Percentiles rank a stretch among this genome's conserved stretches.
Conservation (phyloP, 2,329 filamentous ascomycete species). For the Trichophyton rubrum region DNA sequence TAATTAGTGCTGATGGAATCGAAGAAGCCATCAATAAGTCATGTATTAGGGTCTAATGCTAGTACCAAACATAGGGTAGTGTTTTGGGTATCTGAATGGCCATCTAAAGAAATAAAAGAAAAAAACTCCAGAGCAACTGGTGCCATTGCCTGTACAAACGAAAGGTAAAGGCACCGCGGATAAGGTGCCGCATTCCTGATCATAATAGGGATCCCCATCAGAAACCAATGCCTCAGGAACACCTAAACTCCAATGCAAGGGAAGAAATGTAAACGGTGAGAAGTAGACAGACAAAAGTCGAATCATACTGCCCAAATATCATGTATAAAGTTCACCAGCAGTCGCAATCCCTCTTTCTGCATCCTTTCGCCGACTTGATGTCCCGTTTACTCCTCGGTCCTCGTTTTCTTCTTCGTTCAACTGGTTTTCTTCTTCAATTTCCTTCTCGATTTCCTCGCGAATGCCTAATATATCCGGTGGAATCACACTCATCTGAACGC, state of each 20-base stretch:
- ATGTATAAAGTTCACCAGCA: conserved; percentile 28
- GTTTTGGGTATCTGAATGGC: background rate
- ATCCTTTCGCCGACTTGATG: conserved; percentile 22
- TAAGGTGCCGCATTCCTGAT: background rate
- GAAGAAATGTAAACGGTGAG: background rate
- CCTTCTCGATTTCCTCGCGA: conserved; percentile 37
- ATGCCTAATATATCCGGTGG: conserved; percentile 58
- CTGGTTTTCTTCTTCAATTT: conserved; percentile 33
- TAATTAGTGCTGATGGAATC: conserved; percentile 45
- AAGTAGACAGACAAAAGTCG: background rate
- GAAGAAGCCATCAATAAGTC: conserved; percentile 1
- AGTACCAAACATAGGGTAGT: background rate
- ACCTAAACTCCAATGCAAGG: background rate
- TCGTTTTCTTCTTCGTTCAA: conserved; percentile 28
- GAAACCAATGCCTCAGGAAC: background rate
- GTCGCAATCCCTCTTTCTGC: conserved; percentile 22
- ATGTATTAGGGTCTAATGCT: background rate
- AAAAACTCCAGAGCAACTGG: background rate
- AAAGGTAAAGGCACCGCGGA: conserved; percentile 1
- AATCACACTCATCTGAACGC: conserved; percentile 70
- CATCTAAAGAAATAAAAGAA: background rate
- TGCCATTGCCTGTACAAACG: background rate
- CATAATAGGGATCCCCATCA: background rate
- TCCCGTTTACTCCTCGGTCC: conserved; percentile 21
- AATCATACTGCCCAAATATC: conserved; percentile 1